These are phyloP conservation scores for Citrus medica DNA, from an alignment of 345 rosid species.

Conservation along the genomic window DNA sequence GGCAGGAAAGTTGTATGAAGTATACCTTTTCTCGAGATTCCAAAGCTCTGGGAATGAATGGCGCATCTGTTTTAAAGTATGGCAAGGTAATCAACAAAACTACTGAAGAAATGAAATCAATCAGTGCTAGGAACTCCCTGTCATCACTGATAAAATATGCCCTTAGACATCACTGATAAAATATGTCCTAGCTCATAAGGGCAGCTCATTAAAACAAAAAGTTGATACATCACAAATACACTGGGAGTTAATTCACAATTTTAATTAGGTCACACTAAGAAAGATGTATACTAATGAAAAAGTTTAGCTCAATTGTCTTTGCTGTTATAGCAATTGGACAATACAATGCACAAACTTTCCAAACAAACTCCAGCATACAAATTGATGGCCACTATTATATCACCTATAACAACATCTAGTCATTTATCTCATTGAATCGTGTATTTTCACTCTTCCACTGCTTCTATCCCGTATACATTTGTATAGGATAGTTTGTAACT, in stretches of 20 bases:
- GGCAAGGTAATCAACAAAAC: constrained; percentile 10
- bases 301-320: background rate
- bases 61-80: constrained; percentile 53
- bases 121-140: constrained; percentile 3
- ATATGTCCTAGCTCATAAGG: background rate
- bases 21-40: constrained; percentile 80
- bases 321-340: background rate
- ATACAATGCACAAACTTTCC: background rate
- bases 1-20: constrained; percentile 9
- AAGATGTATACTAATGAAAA: background rate
- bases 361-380: background rate
- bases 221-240: background rate
- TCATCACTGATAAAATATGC: background rate
- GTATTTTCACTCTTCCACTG: background rate
- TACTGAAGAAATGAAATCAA: constrained; percentile 8
- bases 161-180: background rate
- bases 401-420: background rate
- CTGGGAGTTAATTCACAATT: background rate
- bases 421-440: background rate
- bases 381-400: background rate
- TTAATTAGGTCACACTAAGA: background rate
- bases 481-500: background rate
- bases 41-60: constrained; percentile 91
- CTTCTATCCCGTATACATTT: background rate
- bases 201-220: background rate